Conservation (phyloP, 148 eudicot species). For the Beta vulgaris region DNA sequence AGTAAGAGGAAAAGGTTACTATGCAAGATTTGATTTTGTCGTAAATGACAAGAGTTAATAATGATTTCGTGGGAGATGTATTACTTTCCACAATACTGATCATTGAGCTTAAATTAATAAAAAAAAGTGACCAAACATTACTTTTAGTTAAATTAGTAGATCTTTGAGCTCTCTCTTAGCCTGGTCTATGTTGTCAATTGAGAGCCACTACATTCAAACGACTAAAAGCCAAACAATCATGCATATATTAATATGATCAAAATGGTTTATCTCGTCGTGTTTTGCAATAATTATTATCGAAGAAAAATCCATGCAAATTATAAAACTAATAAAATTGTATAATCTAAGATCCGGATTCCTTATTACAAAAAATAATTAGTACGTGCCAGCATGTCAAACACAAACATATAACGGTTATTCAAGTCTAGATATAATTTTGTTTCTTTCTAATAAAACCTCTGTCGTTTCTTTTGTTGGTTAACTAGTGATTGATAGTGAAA, state of each 20-base stretch:
- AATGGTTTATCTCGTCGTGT: conserved; percentile 7
- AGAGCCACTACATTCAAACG: conserved; percentile 12
- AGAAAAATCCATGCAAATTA: conserved; percentile 17
- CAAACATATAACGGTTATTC: conserved; percentile 21
- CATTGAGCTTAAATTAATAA: conserved; percentile 20
- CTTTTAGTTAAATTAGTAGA: conserved; percentile 13
- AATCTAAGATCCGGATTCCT: conserved; percentile 19
- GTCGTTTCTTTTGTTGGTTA: conserved; percentile 26
- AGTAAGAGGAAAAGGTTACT: neutral
- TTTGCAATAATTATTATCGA: neutral
- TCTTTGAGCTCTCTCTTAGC: conserved; percentile 7
- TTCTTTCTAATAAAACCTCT: conserved; percentile 15
- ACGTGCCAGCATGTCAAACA: conserved; percentile 27
- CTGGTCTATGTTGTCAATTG: conserved; percentile 16
- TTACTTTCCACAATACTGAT: conserved; percentile 17
- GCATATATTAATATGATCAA: conserved; percentile 14
- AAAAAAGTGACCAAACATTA: conserved; percentile 2
- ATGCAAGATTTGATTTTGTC: neutral
- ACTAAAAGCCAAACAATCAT: conserved; percentile 19
- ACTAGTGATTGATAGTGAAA: conserved; percentile 21
- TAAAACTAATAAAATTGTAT: conserved; percentile 2
- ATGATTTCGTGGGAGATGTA: neutral
- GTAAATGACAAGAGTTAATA: conserved; percentile 4
- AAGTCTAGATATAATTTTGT: conserved; percentile 27
- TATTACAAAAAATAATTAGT: neutral